Base-by-base conservation (phyloP, 768 basidiomycete genomes). In the Galerina sulciceps region DNA sequence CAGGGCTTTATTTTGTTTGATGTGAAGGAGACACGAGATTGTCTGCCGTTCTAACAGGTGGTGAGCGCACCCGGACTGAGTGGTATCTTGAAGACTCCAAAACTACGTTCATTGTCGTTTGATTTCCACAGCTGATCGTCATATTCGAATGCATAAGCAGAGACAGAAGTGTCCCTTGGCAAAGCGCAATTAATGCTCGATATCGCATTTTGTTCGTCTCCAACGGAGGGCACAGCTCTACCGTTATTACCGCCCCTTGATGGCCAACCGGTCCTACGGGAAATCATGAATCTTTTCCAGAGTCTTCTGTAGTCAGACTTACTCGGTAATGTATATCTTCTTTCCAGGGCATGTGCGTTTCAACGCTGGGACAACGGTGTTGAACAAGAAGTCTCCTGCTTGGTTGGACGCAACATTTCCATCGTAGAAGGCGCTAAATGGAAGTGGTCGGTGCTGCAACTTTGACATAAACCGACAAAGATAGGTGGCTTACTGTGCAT, bases 91-190 rank as follows among this genome's bases (percentile, higher is more conserved):
- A 72, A 76, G 5, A 78, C 71, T 2, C 76, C 76, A 60, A 79
- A 79, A 57, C 78, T 79, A 31, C 69, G 67, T 62, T 79, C 78
- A 43, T 71, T 74, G 40, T 72, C 75, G 41, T 74, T 73, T 1
- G 51, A 63, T 51, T 79, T 79, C 78, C 78, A 79, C n/a, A 53
- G 31, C 57, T 76, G 75, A 52, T 79, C 78, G 47, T 77, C 76
- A 18, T 75, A 76, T 55, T 79, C 78, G 56, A 79, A 79, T 0
- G 75, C 75, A 53, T 71, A 79, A 3, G 76, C 71, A 2, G 74
- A 72, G 17, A 79, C 64, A 48, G 72, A 72, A 18, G 67, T 65
- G 51, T 75, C 75, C 48, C 69, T 67, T n/a, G 69, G 64, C 40
- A 64, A 62, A 10, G 78, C 78, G 53, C 78, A 78, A 61, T 78